Conservation (phyloP, 164 flowering plant species). For the Dillenia suffruticosa region DNA sequence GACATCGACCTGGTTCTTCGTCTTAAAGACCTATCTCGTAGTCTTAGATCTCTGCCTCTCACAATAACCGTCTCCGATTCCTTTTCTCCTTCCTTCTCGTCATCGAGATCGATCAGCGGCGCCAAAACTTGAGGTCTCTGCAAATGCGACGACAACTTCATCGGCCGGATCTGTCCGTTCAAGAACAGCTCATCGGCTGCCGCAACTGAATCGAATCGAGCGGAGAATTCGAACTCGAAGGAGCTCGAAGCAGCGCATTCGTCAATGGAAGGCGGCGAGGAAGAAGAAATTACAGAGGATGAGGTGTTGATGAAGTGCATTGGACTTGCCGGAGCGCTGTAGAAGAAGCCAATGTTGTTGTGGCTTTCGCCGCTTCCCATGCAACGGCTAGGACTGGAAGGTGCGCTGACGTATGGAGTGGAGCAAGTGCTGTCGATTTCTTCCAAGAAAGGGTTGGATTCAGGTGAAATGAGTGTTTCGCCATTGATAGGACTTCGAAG, state of each 20-base stretch:
- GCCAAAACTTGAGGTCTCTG: constrained; percentile 45
- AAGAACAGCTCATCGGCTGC: constrained; percentile 70
- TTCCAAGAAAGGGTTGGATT: constrained; percentile 11
- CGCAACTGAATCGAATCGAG: constrained; percentile 37
- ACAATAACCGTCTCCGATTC: neutral
- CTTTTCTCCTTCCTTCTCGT: constrained; percentile 20
- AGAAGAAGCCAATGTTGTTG: constrained; percentile 29
- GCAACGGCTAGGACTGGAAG: constrained; percentile 52
- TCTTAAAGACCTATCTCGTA: constrained; percentile 36
- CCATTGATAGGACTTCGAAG: constrained; percentile 13
- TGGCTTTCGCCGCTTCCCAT: neutral
- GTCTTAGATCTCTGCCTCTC: constrained; percentile 50
- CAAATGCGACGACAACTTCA: constrained; percentile 59
- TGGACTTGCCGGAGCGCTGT: constrained; percentile 60
- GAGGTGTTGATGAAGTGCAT: constrained; percentile 22
- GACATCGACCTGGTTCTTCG: constrained; percentile 65
- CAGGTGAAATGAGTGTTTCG: neutral
- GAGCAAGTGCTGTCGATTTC: constrained; percentile 50
- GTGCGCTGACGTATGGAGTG: constrained; percentile 62
- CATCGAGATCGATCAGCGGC: constrained; percentile 40
- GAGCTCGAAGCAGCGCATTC: neutral
- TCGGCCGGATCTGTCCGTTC: constrained; percentile 69
- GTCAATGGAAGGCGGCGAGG: neutral
- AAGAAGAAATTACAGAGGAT: neutral
- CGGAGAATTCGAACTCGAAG: constrained; percentile 51